Base-by-base conservation (phyloP, 2,329 filamentous ascomycete species). In the Colletotrichum sp. region DNA sequence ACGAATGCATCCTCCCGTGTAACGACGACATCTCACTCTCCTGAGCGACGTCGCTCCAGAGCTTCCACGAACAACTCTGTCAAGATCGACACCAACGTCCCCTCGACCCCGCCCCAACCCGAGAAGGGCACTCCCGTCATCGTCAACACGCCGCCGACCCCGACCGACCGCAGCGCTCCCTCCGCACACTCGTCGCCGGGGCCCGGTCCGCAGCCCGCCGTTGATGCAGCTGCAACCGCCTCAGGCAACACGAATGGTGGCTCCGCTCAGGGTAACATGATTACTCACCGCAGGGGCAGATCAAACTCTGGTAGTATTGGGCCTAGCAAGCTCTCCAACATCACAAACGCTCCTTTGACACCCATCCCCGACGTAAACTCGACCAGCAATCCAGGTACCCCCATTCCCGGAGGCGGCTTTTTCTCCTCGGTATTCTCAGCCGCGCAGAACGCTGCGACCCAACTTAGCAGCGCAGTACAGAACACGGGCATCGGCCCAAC, bases 401-500 rank as follows among this genome's bases (percentile, higher is more conserved):
- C 90, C 74, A 79, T 81, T 79, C 91, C 90, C 34, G 88, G 90
- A 69, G 87, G 89, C 47, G 93, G 95, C 1, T 98, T 99, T 86
- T 98, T 99, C 84, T 98, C 95, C 6, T 96, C 94, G 31, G 94
- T 99, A 80, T 91, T 99, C 76, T 96, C 95, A 54, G 96, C 93
- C 59, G 97, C 97, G 21, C 96, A 98, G 83, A 98, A 93, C 88
- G 96, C 96, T 57, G 95, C 96, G 16, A 95, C 87, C 76, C 92
- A 91, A 21, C 82, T 96, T 6, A 95, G 90, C 77, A 94, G 90
- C 76, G 95, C 92, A 62, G 93, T 98, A 61, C 90, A 91, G 63
- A 96, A 92, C 81, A 90, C 88, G 6, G 87, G 87, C 34, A 87
- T 91, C 66, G 84, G 87, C 9, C 83, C 84, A 65, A 86, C 66